phyloP scores from a whole-genome alignment of 176 grass and related monocot genomes.

The Oryza glaberrima region DNA sequence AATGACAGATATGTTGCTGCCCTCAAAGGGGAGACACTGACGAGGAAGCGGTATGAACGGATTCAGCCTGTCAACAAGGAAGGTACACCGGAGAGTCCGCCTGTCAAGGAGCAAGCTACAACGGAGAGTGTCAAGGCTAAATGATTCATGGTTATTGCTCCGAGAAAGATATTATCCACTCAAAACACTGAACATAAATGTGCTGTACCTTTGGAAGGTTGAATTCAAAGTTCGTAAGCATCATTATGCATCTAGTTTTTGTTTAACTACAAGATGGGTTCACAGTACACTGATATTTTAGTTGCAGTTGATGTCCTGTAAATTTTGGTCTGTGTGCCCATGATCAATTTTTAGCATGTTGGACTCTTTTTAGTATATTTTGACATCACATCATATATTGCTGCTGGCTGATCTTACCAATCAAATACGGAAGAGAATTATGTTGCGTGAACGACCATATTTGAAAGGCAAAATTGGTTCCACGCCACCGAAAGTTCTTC shows the following conservation, averaged over 20 bases:
- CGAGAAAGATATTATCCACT: neutral
- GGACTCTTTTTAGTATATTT: neutral
- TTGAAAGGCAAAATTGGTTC: neutral
- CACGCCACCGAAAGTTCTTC: too few species aligned
- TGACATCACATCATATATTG: neutral
- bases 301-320: neutral
- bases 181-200: neutral
- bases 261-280: neutral
- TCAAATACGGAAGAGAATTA: neutral
- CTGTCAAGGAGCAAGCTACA: slow-evolving; percentile 33
- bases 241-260: neutral
- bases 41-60: slow-evolving; percentile 77
- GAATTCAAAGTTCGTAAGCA: neutral
- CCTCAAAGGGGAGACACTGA: slow-evolving; percentile 81
- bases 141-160: slow-evolving; percentile 17
- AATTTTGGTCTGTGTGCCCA: neutral
- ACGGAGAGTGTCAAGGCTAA: slow-evolving; percentile 61
- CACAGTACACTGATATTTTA: neutral
- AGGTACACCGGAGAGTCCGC: neutral
- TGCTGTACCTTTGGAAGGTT: neutral
- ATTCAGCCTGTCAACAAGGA: slow-evolving; percentile 62
- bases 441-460: neutral
- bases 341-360: neutral
- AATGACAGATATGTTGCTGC: slow-evolving; percentile 90
- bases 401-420: neutral